Conservation (phyloP, 352 stramenopile genomes). For the Phytopythium helicoides region DNA sequence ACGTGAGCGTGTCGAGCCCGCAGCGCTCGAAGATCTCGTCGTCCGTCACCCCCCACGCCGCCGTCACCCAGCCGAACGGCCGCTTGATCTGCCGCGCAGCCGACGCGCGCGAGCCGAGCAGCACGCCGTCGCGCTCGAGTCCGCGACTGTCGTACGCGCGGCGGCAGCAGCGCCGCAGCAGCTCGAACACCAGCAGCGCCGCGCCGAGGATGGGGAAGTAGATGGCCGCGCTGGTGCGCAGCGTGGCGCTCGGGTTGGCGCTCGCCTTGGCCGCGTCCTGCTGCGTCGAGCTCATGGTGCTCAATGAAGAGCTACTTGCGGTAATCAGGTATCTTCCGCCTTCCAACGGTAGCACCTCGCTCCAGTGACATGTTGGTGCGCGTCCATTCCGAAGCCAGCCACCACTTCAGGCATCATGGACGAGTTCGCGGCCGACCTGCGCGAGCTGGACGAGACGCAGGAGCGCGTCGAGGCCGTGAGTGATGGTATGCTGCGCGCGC, state of each 20-base stretch:
- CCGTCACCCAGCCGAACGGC: conserved; percentile 53
- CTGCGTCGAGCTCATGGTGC: conserved; percentile 41
- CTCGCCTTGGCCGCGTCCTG: conserved; percentile 43
- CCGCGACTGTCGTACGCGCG: conserved; percentile 52
- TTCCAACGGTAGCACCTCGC: conserved; percentile 1
- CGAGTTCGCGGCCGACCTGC: conserved; percentile 73
- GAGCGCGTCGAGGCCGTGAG: conserved; percentile 81
- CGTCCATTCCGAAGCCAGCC: neutral
- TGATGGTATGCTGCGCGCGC: conserved; percentile 61
- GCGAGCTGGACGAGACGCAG: conserved; percentile 78
- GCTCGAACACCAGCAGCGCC: conserved; percentile 61
- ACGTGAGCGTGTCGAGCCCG: conserved; percentile 73
- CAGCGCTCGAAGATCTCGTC: conserved; percentile 69
- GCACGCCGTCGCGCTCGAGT: conserved; percentile 26
- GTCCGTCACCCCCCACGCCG: conserved; percentile 42
- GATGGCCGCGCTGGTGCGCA: conserved; percentile 65
- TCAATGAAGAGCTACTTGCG: no score
- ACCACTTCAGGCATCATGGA: conserved; percentile 32
- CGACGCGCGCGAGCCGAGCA: conserved; percentile 21
- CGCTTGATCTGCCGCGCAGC: conserved; percentile 1
- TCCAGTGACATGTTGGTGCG: neutral
- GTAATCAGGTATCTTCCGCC: conserved; percentile 1
- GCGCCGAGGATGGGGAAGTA: conserved; percentile 52
- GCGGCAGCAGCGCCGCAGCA: conserved; percentile 48
- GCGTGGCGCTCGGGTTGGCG: conserved; percentile 64